A percentile compares a stretch with the other conserved stretches of the same genome.
Evolutionary conservation across 495 filamentous ascomycete species (phyloP).

Genomic region (Sphaerosporella brunnea): DNA sequence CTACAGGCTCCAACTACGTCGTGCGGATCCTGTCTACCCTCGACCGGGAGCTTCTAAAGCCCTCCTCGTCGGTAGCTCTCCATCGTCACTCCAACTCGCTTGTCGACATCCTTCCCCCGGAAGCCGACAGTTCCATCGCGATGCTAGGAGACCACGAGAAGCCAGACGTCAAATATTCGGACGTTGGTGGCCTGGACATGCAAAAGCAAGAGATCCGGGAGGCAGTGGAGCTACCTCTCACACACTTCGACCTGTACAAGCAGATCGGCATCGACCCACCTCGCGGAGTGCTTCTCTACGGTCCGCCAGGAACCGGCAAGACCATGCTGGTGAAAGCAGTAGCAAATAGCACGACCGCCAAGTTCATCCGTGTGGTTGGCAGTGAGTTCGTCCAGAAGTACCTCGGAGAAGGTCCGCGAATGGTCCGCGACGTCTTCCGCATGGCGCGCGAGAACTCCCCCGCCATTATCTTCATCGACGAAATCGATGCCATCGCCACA

Average conservation of each 20-base stretch:
- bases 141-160: conserved; percentile 95
- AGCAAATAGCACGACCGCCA: conserved; percentile 92
- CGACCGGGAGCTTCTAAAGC: conserved; percentile 92
- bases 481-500: conserved; percentile 96
- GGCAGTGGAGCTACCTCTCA: conserved; percentile 87
- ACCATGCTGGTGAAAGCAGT: conserved; percentile 98
- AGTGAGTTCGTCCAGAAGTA: conserved; percentile 99
- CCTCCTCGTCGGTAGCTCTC: conserved; percentile 88
- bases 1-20: conserved; percentile 96
- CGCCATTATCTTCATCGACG: conserved; percentile 98
- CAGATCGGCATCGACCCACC: conserved; percentile 96
- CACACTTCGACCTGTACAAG: conserved; percentile 94
- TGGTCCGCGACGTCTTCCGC: conserved; percentile 97
- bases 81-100: conserved; percentile 97
- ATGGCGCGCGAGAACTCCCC: conserved; percentile 98
- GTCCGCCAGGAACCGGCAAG: conserved; percentile 92
- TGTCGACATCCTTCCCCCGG: conserved; percentile 91
- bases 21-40: conserved; percentile 96
- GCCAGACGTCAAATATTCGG: conserved; percentile 93
- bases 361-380: conserved; percentile 93
- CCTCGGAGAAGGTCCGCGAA: conserved; percentile 87
- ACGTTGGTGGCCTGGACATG: conserved; percentile 97
- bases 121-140: conserved; percentile 94
- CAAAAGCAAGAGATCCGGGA: conserved; percentile 99
- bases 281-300: conserved; percentile 87